Conservation (phyloP, 2,329 filamentous ascomycete species). For the Cercospora janseana region DNA sequence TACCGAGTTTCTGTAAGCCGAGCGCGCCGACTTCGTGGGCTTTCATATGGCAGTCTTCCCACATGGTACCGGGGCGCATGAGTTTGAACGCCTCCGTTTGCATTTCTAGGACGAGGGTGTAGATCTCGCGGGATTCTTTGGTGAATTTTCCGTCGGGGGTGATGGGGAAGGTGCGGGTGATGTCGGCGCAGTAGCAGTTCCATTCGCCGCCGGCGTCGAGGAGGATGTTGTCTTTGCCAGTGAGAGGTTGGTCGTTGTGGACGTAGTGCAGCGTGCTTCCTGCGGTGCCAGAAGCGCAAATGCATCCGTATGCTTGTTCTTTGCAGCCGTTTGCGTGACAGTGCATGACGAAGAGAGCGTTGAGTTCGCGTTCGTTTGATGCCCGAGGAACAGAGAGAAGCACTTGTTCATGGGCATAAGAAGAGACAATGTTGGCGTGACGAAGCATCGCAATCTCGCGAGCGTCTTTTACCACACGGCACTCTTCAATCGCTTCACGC, state of each 20-base stretch:
- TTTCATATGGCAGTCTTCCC: conserved; percentile 76
- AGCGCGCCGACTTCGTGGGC: conserved; percentile 81
- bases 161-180: conserved; percentile 86
- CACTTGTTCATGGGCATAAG: conserved; percentile 72
- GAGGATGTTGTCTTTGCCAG: conserved; percentile 73
- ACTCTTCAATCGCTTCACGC: conserved; percentile 70
- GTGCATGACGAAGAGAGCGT: conserved; percentile 73
- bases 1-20: conserved; percentile 71
- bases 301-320: conserved; percentile 83
- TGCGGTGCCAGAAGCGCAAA: conserved; percentile 75
- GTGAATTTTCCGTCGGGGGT: conserved; percentile 61
- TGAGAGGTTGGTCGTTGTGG: conserved; percentile 68
- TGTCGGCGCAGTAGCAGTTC: conserved; percentile 54
- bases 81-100: conserved; percentile 72
- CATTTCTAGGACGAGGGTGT: conserved; percentile 73
- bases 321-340: conserved; percentile 73
- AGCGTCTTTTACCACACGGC: conserved; percentile 76
- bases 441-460: conserved; percentile 83
- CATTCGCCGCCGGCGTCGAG: conserved; percentile 72
- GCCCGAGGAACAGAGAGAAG: conserved; percentile 62
- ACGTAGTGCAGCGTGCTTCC: conserved; percentile 88
- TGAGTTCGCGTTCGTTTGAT: conserved; percentile 76
- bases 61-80: conserved; percentile 70
- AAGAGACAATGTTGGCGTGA: conserved; percentile 76
- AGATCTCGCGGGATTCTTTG: conserved; percentile 61